Evolutionary conservation across 371 early-diverging fungal species (phyloP).

Genomic region (Circinella minor): DNA sequence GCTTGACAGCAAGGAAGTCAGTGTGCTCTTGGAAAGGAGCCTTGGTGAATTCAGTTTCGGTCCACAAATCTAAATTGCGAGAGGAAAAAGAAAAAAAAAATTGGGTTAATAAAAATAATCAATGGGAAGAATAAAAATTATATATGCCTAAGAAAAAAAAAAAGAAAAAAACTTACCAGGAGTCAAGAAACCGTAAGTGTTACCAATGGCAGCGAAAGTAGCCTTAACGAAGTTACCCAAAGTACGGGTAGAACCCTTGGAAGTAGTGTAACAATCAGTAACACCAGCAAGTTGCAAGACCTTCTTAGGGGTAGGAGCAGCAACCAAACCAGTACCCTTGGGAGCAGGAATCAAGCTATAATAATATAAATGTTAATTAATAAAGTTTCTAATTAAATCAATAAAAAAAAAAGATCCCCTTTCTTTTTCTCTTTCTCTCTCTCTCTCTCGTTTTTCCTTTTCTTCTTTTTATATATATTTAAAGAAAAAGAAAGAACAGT

Average conservation of each 20-base stretch:
- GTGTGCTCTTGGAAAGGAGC: conserved; percentile 91
- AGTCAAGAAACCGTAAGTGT: conserved; percentile 95
- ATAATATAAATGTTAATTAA: background rate
- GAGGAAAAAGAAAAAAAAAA: too few relatives aligned
- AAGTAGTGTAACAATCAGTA: conserved; percentile 95
- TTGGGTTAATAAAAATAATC: too few relatives aligned
- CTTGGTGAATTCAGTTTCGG: conserved; percentile 81
- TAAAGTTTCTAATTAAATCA: background rate
- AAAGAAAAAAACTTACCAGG: conserved; percentile 50
- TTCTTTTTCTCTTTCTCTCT: background rate
- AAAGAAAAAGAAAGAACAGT: background rate
- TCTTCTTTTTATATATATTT: background rate
- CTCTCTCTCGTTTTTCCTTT: too few relatives aligned
- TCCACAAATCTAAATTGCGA: conserved; percentile 81
- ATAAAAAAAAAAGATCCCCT: background rate
- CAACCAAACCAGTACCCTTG: conserved; percentile 98
- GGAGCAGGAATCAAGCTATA: conserved; percentile 92
- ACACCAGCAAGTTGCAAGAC: conserved; percentile 97
- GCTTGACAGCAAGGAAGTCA: conserved; percentile 76
- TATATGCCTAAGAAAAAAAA: too few relatives aligned
- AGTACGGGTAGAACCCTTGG: conserved; percentile 87
- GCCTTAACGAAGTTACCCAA: conserved; percentile 99
- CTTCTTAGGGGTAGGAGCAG: conserved; percentile 96
- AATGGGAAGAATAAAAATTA: too few relatives aligned
- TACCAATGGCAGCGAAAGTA: conserved; percentile 95